phyloP scores from a whole-genome alignment of 2,329 filamentous ascomycete genomes.

The Biscogniauxia mediterranea region DNA sequence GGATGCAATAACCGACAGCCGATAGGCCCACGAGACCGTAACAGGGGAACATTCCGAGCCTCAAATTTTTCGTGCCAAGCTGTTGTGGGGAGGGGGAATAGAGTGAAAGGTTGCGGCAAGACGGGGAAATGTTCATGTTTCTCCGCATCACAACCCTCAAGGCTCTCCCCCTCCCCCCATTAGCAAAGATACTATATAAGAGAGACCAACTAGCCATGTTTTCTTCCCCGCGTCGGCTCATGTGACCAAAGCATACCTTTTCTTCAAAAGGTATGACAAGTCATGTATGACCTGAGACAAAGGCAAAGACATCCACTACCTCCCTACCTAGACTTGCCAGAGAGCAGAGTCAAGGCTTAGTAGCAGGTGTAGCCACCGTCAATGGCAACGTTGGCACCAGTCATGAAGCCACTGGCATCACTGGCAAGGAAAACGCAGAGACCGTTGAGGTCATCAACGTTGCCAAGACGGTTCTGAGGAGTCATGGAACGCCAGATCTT shows the following conservation, averaged over 20 bases:
- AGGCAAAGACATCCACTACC: neutral
- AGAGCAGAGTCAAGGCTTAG: conserved; percentile 35
- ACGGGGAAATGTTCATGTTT: neutral
- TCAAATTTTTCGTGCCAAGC: neutral
- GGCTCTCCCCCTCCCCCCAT: neutral
- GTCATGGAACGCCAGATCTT: conserved; percentile 75
- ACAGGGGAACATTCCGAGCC: neutral
- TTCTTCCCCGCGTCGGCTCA: neutral
- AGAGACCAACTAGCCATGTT: neutral
- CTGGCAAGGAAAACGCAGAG: conserved; percentile 74
- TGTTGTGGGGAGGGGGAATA: neutral
- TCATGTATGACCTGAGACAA: neutral
- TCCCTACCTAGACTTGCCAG: neutral
- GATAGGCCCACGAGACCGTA: neutral
- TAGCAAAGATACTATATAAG: neutral
- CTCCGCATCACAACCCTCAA: neutral
- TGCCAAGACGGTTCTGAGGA: conserved; percentile 70
- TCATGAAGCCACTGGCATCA: conserved; percentile 74
- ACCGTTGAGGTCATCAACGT: conserved; percentile 74
- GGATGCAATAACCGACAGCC: neutral
- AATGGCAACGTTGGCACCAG: conserved; percentile 69
- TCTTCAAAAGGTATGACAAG: neutral
- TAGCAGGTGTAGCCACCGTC: conserved; percentile 69
- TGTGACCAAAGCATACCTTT: neutral
- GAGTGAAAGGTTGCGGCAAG: neutral